phyloP scores from a whole-genome alignment of 2,329 filamentous ascomycete genomes.

The Plenodomus biglobosus region DNA sequence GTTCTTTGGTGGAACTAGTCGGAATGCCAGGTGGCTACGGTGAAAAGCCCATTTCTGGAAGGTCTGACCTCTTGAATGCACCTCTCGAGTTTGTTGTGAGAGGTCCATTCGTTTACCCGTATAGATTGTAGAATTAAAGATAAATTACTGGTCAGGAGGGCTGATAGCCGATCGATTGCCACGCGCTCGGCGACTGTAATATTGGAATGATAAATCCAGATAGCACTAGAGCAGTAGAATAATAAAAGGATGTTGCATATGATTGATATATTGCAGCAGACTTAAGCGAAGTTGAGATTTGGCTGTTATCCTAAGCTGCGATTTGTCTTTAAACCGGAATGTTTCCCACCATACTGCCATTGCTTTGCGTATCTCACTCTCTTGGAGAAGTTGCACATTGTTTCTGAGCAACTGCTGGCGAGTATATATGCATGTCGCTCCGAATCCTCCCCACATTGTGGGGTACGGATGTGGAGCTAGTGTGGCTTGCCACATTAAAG shows the following conservation, averaged over 20 bases:
- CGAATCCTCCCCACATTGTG: slow-evolving; percentile 13
- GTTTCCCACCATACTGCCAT: not conserved
- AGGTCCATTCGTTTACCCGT: slow-evolving; percentile 34
- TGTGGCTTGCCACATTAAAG: slow-evolving; percentile 2
- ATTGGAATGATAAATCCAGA: not conserved
- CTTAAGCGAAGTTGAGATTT: not conserved
- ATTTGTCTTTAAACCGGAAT: not conserved
- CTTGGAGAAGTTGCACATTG: not conserved
- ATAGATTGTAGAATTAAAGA: slow-evolving; percentile 28
- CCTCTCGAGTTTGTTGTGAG: slow-evolving; percentile 17
- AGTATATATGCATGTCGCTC: slow-evolving; percentile 2
- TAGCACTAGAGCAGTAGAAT: not conserved
- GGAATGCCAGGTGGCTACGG: slow-evolving; percentile 13
- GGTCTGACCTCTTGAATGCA: slow-evolving; percentile 12
- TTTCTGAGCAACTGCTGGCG: not conserved
- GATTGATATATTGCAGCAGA: not conserved
- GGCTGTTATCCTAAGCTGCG: not conserved
- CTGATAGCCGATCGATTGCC: slow-evolving; percentile 27
- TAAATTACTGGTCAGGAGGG: slow-evolving; percentile 21
- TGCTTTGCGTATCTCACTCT: not conserved
- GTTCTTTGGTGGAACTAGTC: slow-evolving; percentile 5
- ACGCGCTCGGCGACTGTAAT: slow-evolving; percentile 2
- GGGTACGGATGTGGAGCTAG: slow-evolving; percentile 5
- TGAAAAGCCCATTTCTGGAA: slow-evolving; percentile 24
- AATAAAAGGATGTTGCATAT: not conserved